Percentiles rank a stretch among this genome's conserved stretches.
phyloP scores from a whole-genome alignment of 1,284 basidiomycete genomes.

The Ganoderma sinense region DNA sequence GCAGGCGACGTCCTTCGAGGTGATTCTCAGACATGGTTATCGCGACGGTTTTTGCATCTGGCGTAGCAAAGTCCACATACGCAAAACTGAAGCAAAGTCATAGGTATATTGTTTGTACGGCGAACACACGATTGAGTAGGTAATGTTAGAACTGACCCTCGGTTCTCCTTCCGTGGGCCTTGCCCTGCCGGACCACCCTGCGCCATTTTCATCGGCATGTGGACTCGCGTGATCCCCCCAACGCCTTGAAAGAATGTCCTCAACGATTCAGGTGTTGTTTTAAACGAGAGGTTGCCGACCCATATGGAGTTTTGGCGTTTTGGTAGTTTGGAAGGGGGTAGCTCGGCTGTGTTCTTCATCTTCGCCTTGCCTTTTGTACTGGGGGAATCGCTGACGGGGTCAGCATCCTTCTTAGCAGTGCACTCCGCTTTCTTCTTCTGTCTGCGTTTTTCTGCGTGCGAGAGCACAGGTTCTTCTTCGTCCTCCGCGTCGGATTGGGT shows the following conservation, averaged over 20 bases:
- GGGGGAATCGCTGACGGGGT: conserved; percentile 8
- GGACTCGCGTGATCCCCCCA: conserved; percentile 76
- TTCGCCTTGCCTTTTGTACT: conserved; percentile 53
- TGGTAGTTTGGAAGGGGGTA: conserved; percentile 40
- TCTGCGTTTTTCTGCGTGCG: conserved; percentile 74
- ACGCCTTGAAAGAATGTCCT: conserved; percentile 76
- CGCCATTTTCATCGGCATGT: conserved; percentile 73
- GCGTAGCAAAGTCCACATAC: conserved; percentile 91
- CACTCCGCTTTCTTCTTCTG: conserved; percentile 62
- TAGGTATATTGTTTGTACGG: conserved; percentile 20
- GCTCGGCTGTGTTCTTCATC: conserved; percentile 37
- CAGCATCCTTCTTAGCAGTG: conserved; percentile 7
- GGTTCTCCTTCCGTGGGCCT: conserved; percentile 64
- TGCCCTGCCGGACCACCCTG: conserved; percentile 38
- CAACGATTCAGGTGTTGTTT: conserved; percentile 81
- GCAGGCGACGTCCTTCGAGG: conserved; percentile 85
- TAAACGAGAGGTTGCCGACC: conserved; percentile 95
- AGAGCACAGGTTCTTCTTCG: conserved; percentile 56
- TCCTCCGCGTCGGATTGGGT: conserved; percentile 30
- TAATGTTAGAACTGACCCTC: conserved; percentile 58
- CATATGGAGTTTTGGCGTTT: conserved; percentile 88
- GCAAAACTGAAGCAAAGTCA: conserved; percentile 74
- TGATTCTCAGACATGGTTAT: conserved; percentile 85
- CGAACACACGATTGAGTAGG: conserved; percentile 3
- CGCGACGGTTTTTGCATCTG: conserved; percentile 77